These are phyloP conservation scores for Luzula sylvatica DNA, from an alignment of 176 grass and related monocot species.

Conservation along the genomic window DNA sequence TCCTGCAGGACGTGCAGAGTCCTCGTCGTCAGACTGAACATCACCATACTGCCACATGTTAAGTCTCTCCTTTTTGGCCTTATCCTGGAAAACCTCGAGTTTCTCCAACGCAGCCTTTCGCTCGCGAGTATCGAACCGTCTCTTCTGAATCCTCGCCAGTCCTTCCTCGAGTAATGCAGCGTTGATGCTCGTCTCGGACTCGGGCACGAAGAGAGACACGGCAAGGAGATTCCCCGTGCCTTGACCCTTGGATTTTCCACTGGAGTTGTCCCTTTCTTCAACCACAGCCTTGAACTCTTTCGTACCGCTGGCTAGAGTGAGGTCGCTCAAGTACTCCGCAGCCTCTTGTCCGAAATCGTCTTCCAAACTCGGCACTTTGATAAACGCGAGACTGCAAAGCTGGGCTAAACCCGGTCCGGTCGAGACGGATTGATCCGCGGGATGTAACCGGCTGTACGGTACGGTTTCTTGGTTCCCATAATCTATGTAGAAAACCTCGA, in stretches of 20 bases:
- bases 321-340: constrained; percentile 68
- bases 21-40: constrained; percentile 41
- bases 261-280: constrained; percentile 68
- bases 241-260: constrained; percentile 75
- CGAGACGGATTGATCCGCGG: constrained; percentile 53
- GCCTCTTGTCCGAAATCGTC: constrained; percentile 93
- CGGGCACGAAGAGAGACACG: constrained; percentile 70
- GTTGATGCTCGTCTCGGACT: constrained; percentile 73
- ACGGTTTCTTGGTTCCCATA: constrained; percentile 95
- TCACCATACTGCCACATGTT: constrained; percentile 37
- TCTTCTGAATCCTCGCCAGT: constrained; percentile 32
- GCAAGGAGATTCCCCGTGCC: constrained; percentile 55
- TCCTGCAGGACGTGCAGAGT: constrained; percentile 28
- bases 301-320: constrained; percentile 47
- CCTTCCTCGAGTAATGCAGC: constrained; percentile 78
- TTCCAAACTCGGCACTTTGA: constrained; percentile 62
- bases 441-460: constrained; percentile 60
- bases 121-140: constrained; percentile 26
- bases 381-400: constrained; percentile 70
- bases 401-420: constrained; percentile 61
- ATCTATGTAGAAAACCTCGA: constrained; percentile 97
- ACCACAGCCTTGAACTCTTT: constrained; percentile 86
- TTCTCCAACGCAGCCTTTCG: constrained; percentile 33
- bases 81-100: constrained; percentile 41
- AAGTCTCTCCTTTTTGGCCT: constrained; percentile 27